Evolutionary conservation across 257 asterid genomes (phyloP).

Genomic region (Rauvolfia tetraphylla): DNA sequence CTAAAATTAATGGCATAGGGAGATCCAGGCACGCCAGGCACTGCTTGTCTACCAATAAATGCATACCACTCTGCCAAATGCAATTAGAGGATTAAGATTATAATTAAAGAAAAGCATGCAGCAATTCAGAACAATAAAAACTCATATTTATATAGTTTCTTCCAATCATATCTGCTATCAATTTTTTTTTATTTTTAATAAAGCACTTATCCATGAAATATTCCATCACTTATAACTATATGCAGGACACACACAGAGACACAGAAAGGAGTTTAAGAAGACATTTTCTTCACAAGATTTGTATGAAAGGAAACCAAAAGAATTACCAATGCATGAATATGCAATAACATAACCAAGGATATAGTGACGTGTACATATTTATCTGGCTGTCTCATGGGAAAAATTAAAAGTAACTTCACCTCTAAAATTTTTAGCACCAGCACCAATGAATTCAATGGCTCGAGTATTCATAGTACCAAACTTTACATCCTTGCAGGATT

Average conservation of each 20-base stretch:
- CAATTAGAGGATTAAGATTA: background rate
- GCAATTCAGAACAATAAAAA: background rate
- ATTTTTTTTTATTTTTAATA: background rate
- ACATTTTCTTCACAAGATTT: slow-evolving; percentile 1
- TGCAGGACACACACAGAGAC: background rate
- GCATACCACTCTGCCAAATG: slow-evolving; percentile 82
- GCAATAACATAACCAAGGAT: background rate
- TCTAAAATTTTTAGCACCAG: slow-evolving; percentile 81
- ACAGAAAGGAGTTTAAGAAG: background rate
- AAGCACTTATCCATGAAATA: background rate
- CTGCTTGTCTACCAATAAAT: slow-evolving; percentile 72
- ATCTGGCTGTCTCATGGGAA: background rate
- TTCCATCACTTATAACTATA: background rate
- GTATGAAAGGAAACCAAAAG: slow-evolving; percentile 3
- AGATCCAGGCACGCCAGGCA: slow-evolving; percentile 77
- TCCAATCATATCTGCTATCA: background rate
- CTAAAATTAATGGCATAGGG: slow-evolving; percentile 80
- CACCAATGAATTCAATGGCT: slow-evolving; percentile 93
- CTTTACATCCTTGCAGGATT: slow-evolving; percentile 97
- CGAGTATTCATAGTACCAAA: slow-evolving; percentile 96
- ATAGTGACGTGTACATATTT: background rate
- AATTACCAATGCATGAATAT: slow-evolving; percentile 1
- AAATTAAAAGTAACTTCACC: slow-evolving; percentile 37
- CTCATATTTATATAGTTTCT: background rate
- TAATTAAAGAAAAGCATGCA: background rate